phyloP scores from a whole-genome alignment of 352 stramenopile species.

The Phytophthora idaei region DNA sequence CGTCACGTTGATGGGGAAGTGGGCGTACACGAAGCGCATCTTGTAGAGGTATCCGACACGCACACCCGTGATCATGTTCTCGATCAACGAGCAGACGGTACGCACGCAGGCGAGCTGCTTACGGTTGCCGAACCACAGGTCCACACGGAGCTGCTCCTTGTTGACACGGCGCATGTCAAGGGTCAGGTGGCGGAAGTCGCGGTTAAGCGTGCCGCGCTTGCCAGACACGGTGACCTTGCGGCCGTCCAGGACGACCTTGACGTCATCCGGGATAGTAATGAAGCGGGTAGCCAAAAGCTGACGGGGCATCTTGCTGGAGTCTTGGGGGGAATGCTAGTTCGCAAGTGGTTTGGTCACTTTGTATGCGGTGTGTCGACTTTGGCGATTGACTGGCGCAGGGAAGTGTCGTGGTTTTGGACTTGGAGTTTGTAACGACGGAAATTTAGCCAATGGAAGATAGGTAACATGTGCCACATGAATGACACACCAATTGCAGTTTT shows the following conservation, averaged over 20 bases:
- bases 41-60: slow-evolving; percentile 99
- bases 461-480: slow-evolving; percentile 6
- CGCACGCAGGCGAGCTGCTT: slow-evolving; percentile 98
- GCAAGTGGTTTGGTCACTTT: slow-evolving; percentile 51
- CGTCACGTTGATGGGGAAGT: slow-evolving; percentile 99
- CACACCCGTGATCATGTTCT: slow-evolving; percentile 99
- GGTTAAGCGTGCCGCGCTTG: slow-evolving; percentile 93
- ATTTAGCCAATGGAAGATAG: slow-evolving; percentile 12
- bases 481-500: slow-evolving; percentile 14
- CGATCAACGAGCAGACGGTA: slow-evolving; percentile 98
- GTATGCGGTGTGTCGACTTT: background rate
- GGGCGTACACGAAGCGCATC: slow-evolving; percentile 99
- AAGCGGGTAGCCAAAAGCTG: slow-evolving; percentile 93
- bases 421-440: background rate
- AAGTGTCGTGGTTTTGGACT: slow-evolving; percentile 4
- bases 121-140: slow-evolving; percentile 99
- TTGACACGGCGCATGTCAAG: slow-evolving; percentile 95
- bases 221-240: slow-evolving; percentile 96
- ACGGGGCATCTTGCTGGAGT: slow-evolving; percentile 71
- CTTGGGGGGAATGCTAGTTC: slow-evolving; percentile 66
- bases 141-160: slow-evolving; percentile 94
- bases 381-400: slow-evolving; percentile 31
- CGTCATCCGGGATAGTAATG: slow-evolving; percentile 94
- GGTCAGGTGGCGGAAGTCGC: slow-evolving; percentile 98
- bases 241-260: slow-evolving; percentile 94